A percentile compares a stretch with the other conserved stretches of the same genome.
Evolutionary conservation across 441 rosid genomes (phyloP).

Genomic region (Codiaeum variegatum): DNA sequence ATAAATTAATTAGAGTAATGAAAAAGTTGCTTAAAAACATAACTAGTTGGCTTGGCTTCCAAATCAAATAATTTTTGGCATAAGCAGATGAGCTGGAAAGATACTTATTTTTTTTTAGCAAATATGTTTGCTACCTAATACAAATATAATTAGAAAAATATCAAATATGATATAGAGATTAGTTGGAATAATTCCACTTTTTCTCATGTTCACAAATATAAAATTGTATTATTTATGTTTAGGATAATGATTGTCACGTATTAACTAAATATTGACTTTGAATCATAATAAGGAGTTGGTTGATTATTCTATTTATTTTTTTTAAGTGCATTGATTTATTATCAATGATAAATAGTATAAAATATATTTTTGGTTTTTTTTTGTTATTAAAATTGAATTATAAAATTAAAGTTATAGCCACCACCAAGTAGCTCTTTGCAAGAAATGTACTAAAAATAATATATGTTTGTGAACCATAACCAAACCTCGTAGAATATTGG

Average conservation of each 20-base stretch:
- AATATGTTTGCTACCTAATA: constrained; percentile 21
- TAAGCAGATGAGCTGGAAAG: background rate
- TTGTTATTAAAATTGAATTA: background rate
- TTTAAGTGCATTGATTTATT: background rate
- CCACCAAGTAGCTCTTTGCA: background rate
- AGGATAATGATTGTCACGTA: constrained; percentile 12
- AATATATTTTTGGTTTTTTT: background rate
- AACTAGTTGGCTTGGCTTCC: constrained; percentile 9
- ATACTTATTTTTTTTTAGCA: background rate
- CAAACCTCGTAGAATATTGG: background rate
- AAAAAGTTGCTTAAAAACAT: constrained; percentile 1
- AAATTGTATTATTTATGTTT: constrained; percentile 9
- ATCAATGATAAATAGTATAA: background rate
- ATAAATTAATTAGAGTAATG: background rate
- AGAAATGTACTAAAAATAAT: background rate
- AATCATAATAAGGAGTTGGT: constrained; percentile 4
- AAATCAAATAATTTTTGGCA: background rate
- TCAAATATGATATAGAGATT: constrained; percentile 20
- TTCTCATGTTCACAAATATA: background rate
- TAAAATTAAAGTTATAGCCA: background rate
- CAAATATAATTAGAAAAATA: background rate
- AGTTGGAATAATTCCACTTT: constrained; percentile 20
- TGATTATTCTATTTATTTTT: background rate
- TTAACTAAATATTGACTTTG: constrained; percentile 9
- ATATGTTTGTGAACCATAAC: background rate